These are phyloP conservation scores for Selenicereus undatus DNA, from an alignment of 148 eudicot species.

Conservation along the genomic window DNA sequence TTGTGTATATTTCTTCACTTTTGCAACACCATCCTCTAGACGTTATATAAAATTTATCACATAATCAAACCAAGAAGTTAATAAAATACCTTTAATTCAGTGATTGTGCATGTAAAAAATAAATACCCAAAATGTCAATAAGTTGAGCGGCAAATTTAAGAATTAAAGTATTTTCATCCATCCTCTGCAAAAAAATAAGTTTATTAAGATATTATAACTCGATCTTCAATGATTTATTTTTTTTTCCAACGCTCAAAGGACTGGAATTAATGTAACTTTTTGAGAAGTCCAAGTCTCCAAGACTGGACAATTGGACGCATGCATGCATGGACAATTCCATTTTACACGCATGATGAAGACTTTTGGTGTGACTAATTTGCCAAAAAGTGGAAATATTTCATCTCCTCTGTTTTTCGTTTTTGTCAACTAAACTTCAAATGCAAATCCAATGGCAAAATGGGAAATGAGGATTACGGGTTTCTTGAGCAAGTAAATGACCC, in stretches of 20 bases:
- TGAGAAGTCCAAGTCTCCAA: neutral
- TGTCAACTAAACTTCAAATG: constrained; percentile 27
- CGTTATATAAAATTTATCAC: too few species aligned
- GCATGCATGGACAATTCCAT: constrained; percentile 19
- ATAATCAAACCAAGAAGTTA: too few species aligned
- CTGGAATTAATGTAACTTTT: neutral
- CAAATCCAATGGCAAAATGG: neutral
- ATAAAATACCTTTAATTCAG: too few species aligned
- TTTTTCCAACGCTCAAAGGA: neutral
- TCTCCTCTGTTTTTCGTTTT: constrained; percentile 14
- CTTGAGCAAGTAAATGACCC: neutral
- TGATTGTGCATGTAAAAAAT: too few species aligned
- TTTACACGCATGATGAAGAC: constrained; percentile 19
- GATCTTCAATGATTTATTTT: too few species aligned
- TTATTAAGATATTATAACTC: too few species aligned
- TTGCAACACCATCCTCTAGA: too few species aligned
- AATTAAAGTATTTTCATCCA: too few species aligned
- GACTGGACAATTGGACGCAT: neutral
- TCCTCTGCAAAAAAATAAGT: too few species aligned
- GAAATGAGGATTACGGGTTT: neutral
- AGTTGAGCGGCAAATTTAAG: too few species aligned
- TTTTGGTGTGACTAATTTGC: constrained; percentile 1
- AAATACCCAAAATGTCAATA: too few species aligned
- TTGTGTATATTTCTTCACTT: too few species aligned
- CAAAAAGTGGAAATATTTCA: neutral